Conservation (phyloP, 352 stramenopile genomes). For the Aphanomyces astaci region DNA sequence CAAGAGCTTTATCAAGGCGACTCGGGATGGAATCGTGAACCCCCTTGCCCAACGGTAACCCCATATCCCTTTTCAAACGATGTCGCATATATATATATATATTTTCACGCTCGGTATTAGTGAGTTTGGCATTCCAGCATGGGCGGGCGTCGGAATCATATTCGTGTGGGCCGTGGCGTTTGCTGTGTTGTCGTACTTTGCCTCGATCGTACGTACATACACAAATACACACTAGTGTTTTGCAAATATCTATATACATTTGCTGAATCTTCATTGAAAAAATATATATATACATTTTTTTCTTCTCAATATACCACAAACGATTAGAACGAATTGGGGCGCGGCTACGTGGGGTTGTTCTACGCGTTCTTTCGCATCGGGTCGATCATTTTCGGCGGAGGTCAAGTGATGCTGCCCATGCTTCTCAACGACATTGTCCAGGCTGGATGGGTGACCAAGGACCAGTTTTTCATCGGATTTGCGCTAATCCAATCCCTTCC, state of each 20-base stretch:
- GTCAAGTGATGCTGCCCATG: conserved; percentile 90
- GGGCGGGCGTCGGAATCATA: conserved; percentile 65
- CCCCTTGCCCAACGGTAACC: conserved; percentile 39
- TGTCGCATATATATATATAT: background rate
- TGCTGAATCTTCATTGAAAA: too few species aligned
- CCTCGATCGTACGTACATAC: conserved; percentile 36
- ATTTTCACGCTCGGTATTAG: conserved; percentile 33
- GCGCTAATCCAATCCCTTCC: conserved; percentile 89
- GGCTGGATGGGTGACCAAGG: conserved; percentile 85
- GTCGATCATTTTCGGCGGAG: conserved; percentile 92
- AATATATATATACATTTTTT: too few species aligned
- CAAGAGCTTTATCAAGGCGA: conserved; percentile 20
- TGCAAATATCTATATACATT: too few species aligned
- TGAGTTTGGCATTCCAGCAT: conserved; percentile 84
- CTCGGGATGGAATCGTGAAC: conserved; percentile 27
- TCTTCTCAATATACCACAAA: too few species aligned
- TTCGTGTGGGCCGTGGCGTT: conserved; percentile 71
- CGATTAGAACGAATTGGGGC: background rate
- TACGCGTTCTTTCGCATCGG: conserved; percentile 92
- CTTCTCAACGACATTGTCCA: conserved; percentile 74
- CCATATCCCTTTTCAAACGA: background rate
- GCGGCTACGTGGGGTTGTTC: conserved; percentile 66
- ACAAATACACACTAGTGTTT: too few species aligned
- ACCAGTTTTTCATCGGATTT: conserved; percentile 91
- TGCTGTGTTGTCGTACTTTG: conserved; percentile 44